Base-by-base conservation (phyloP, 768 basidiomycete species). In the Xerocomus spinulosus region DNA sequence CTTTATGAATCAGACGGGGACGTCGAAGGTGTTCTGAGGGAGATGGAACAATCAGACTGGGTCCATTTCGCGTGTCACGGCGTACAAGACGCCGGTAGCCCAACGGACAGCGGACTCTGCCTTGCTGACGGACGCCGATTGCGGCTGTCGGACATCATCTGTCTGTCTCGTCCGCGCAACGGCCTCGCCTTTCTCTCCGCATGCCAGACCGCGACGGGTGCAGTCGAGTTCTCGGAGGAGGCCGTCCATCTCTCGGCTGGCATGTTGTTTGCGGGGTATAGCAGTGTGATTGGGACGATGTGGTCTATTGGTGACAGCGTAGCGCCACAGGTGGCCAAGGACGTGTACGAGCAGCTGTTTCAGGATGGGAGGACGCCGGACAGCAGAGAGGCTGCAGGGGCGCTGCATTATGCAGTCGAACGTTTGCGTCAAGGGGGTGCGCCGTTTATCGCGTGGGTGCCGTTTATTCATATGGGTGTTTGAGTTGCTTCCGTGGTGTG, bases 241-340 rank as follows among this genome's bases (percentile, higher is more conserved):
- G 64, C 60, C 0, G 52, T 74, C 3, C 74, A 75, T 57, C 53
- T 76, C 10, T 68, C 75, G 3, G 70, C 68, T 4, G 72, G 68
- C 1, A 69, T 76, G 67, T 50, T 70, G 29, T 48, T 57, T 10
- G 56, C 52, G 2, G 67, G 66, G 12, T 68, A 54, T 52, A 30
- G 40, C 32, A 55, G 61, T n/a, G 71, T 68, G 7, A 63, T 75
- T 29, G 75, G 61, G 2, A 75, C 73, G 9, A 62, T 76, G 70
- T 74, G 73, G 73, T 67, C 64, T 9, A 68, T 74, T 25, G 47
- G 43, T 17, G 74, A 74, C 49, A 54, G 57, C 1, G 62, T 69
- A 42, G 73, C 63, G 2, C 65, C 71, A 8, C 14, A 46, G 13
- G 46, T 73, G 47, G 63, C 70, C 15, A 45, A 54, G 26, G 51